A percentile compares a stretch with the other conserved stretches of the same genome.
Evolutionary conservation across 1,284 basidiomycete genomes (phyloP).

Genomic region (Waitea zeae): DNA sequence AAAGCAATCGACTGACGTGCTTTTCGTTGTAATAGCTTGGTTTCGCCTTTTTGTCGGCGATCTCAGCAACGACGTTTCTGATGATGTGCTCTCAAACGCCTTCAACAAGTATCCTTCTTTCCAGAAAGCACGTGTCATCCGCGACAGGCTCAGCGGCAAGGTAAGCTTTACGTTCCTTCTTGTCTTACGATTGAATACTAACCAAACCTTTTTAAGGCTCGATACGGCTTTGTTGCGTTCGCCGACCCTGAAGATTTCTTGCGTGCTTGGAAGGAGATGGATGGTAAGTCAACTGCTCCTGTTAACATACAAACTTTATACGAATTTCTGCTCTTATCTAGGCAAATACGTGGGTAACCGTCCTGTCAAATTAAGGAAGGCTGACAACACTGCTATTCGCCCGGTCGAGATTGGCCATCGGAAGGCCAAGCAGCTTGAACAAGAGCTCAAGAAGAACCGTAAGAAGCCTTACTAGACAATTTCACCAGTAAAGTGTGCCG

Average conservation of each 20-base stretch:
- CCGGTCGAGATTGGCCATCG: constrained; percentile 88
- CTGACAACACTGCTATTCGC: constrained; percentile 65
- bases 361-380: constrained; percentile 83
- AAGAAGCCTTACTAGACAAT: constrained; percentile 45
- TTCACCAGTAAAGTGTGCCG: no score
- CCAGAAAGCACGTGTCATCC: constrained; percentile 86
- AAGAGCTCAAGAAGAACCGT: constrained; percentile 68
- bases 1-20: constrained; percentile 7
- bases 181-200: not conserved
- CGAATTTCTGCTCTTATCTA: constrained; percentile 17
- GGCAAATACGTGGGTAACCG: constrained; percentile 96
- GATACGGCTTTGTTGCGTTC: constrained; percentile 95
- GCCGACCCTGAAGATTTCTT: constrained; percentile 98
- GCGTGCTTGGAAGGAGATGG: constrained; percentile 99
- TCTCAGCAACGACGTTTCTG: constrained; percentile 94
- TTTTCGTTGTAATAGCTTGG: constrained; percentile 66
- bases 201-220: constrained; percentile 44
- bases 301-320: constrained; percentile 1
- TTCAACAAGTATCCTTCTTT: constrained; percentile 90
- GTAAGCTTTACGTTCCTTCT: constrained; percentile 25
- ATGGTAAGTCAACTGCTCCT: constrained; percentile 56
- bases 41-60: constrained; percentile 97
- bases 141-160: constrained; percentile 83
- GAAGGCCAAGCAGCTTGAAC: constrained; percentile 71
- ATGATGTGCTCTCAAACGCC: constrained; percentile 82